A percentile compares a stretch with the other conserved stretches of the same genome.
Evolutionary conservation across 805 yeast genomes (phyloP).

Genomic region (Teunomyces aglyptinius): DNA sequence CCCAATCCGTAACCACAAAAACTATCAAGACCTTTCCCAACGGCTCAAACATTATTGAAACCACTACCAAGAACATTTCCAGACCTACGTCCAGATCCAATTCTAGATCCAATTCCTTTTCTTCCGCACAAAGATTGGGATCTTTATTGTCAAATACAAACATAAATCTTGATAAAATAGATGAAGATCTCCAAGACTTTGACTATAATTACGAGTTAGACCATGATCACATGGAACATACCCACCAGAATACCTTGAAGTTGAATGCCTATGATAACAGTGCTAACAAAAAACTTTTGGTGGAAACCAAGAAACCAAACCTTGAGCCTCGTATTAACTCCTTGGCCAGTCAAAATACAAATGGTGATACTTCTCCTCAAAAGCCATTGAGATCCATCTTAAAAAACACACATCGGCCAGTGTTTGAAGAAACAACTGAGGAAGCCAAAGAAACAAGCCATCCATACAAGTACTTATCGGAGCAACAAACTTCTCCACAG

Average conservation of each 20-base stretch:
- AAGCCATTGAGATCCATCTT: conserved; percentile 36
- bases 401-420: conserved; percentile 18
- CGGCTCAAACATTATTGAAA: conserved; percentile 43
- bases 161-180: conserved; percentile 35
- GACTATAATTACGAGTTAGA: conserved; percentile 42
- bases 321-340: neutral
- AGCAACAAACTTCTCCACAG: conserved; percentile 1
- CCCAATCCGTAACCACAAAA: conserved; percentile 38
- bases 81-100: conserved; percentile 33
- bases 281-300: neutral
- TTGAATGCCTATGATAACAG: neutral
- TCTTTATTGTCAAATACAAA: conserved; percentile 19
- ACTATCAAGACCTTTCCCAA: conserved; percentile 38
- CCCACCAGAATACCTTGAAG: neutral
- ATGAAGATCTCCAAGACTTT: conserved; percentile 42
- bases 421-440: conserved; percentile 7
- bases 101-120: conserved; percentile 16
- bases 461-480: conserved; percentile 6
- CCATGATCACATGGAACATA: conserved; percentile 9
- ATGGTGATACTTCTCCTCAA: conserved; percentile 13
- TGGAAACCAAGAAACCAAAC: neutral
- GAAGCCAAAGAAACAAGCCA: conserved; percentile 3
- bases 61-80: conserved; percentile 40
- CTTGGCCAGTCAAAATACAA: neutral
- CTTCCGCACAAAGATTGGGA: conserved; percentile 16